Percentiles rank a stretch among this genome's conserved stretches.
Conservation (phyloP, 495 filamentous ascomycete species). For the Rostrohypoxylon terebratum region DNA sequence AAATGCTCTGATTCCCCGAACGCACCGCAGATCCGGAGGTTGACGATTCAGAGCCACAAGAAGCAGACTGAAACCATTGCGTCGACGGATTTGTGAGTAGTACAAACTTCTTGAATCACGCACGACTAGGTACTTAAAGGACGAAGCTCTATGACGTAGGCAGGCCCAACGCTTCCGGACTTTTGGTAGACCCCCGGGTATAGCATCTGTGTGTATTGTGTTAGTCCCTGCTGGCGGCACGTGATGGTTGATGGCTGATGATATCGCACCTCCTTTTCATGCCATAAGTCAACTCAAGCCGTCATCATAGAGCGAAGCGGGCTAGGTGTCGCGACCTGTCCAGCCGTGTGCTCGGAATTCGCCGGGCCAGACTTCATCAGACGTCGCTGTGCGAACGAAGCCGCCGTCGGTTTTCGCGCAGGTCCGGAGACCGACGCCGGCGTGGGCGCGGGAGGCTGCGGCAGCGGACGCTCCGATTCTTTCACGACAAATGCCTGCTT, state of each 20-base stretch:
- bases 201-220: constrained; percentile 31
- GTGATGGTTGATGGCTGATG: neutral
- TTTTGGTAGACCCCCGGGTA: constrained; percentile 38
- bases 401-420: constrained; percentile 52
- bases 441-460: constrained; percentile 54
- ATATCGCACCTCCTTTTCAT: constrained; percentile 44
- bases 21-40: neutral
- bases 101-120: constrained; percentile 9
- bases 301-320: constrained; percentile 70
- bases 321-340: constrained; percentile 64
- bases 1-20: constrained; percentile 22
- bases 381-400: constrained; percentile 49
- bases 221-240: constrained; percentile 35
- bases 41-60: constrained; percentile 12
- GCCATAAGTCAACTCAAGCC: constrained; percentile 61
- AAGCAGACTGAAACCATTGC: constrained; percentile 35
- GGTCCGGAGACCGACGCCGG: constrained; percentile 53
- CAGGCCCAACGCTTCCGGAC: constrained; percentile 30
- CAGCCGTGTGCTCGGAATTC: constrained; percentile 52
- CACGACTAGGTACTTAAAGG: constrained; percentile 35
- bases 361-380: constrained; percentile 53
- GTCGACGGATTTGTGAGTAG: constrained; percentile 23
- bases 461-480: constrained; percentile 52
- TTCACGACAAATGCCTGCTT: constrained; percentile 57
- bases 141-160: constrained; percentile 42